These are phyloP conservation scores for Penicillium nordicum DNA, from an alignment of 2,329 filamentous ascomycete species.

Conservation along the genomic window DNA sequence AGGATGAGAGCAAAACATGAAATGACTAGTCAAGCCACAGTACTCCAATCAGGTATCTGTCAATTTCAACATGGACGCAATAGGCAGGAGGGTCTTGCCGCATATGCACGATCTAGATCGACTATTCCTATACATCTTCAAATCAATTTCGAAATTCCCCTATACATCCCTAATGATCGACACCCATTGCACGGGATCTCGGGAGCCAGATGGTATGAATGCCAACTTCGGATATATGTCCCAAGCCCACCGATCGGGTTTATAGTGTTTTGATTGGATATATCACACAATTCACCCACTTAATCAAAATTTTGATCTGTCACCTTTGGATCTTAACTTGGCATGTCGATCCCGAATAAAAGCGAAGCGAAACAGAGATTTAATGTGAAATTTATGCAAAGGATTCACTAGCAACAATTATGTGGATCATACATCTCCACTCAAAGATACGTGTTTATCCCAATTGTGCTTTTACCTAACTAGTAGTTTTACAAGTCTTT, in stretches of 20 bases:
- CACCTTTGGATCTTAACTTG: not conserved
- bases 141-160: not conserved
- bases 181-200: slow-evolving; percentile 6
- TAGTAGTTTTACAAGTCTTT: not conserved
- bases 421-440: slow-evolving; percentile 2
- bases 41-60: not conserved
- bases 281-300: not conserved
- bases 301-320: not conserved
- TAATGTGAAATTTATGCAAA: not conserved
- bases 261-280: not conserved
- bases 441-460: not conserved
- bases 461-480: not conserved
- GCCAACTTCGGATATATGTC: not conserved
- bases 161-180: not conserved
- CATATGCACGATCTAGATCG: not conserved
- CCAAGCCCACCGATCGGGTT: not conserved
- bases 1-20: not conserved
- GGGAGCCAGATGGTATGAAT: slow-evolving; percentile 11
- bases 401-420: not conserved
- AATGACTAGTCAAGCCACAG: not conserved
- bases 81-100: not conserved
- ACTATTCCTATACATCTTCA: not conserved
- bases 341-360: slow-evolving; percentile 3
- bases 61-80: not conserved
- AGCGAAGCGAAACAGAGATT: not conserved